These are phyloP conservation scores for Paraphoma sp. DNA, from an alignment of 2,329 filamentous ascomycete genomes.

Conservation along the genomic window DNA sequence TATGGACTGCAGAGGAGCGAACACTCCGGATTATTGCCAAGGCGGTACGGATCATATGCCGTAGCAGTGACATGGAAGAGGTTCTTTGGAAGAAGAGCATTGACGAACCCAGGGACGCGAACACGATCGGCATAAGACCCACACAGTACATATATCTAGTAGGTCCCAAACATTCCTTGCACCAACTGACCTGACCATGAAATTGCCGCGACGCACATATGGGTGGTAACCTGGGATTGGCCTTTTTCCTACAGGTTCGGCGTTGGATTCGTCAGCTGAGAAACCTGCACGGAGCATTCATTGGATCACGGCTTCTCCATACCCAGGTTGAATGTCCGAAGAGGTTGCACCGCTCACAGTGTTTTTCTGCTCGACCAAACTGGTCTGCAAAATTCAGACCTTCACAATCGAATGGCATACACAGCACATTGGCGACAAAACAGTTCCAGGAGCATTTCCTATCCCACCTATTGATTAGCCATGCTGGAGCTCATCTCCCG, in stretches of 20 bases:
- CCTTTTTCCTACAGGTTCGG: neutral
- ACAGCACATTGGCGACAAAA: neutral
- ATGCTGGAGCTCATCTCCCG: neutral
- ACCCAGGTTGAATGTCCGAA: neutral
- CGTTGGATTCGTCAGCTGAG: conserved; percentile 8
- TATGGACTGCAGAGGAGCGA: neutral
- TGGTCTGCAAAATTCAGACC: neutral
- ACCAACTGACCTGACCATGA: too few relatives aligned
- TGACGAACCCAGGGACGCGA: neutral
- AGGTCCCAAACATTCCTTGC: too few relatives aligned
- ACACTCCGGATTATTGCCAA: conserved; percentile 16
- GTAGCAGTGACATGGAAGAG: neutral
- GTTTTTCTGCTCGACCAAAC: neutral
- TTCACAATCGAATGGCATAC: neutral
- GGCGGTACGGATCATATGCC: conserved; percentile 16
- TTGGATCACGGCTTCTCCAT: conserved; percentile 6
- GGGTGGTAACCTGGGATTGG: neutral
- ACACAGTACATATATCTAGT: too few relatives aligned
- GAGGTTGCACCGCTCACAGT: neutral
- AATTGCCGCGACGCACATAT: neutral
- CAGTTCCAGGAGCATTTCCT: neutral
- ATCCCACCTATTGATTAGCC: neutral
- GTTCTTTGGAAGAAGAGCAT: neutral
- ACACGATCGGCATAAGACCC: neutral
- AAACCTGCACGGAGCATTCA: conserved; percentile 1